Evolutionary conservation across 305 asterid genomes (phyloP).

Genomic region (Withania somnifera): DNA sequence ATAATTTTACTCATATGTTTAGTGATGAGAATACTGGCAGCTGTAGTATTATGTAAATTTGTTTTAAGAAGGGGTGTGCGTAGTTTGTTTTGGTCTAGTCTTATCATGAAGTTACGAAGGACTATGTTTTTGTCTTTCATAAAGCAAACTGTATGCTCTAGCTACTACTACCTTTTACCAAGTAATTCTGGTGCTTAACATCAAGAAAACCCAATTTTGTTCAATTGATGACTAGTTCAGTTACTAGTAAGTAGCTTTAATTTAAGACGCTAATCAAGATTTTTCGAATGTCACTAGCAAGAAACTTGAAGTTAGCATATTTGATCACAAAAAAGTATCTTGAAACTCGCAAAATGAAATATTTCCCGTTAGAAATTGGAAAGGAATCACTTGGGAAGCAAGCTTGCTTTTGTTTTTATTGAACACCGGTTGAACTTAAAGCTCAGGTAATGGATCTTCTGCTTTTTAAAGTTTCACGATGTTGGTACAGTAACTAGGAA

Average conservation of each 20-base stretch:
- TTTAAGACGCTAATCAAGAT: neutral
- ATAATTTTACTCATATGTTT: conserved; percentile 44
- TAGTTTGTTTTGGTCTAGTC: neutral
- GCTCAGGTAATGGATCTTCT: neutral
- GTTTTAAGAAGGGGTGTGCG: neutral
- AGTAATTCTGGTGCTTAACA: neutral
- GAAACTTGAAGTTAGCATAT: neutral
- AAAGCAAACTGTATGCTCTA: neutral
- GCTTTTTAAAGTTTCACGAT: neutral
- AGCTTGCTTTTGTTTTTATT: conserved; percentile 8
- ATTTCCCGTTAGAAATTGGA: neutral
- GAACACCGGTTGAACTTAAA: neutral
- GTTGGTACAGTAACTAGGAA: neutral
- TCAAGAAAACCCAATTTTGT: neutral
- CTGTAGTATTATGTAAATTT: conserved; percentile 54
- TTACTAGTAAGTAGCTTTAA: neutral
- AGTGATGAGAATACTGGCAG: conserved; percentile 66
- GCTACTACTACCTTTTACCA: neutral
- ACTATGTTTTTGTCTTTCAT: neutral
- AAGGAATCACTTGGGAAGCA: conserved; percentile 19
- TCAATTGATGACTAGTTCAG: neutral
- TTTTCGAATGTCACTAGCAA: neutral
- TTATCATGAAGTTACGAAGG: neutral
- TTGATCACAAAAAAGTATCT: neutral
- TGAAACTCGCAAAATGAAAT: neutral